A percentile compares a stretch with the other conserved stretches of the same genome.
phyloP scores from a whole-genome alignment of 495 filamentous ascomycete genomes.

The Copromyces sp. region DNA sequence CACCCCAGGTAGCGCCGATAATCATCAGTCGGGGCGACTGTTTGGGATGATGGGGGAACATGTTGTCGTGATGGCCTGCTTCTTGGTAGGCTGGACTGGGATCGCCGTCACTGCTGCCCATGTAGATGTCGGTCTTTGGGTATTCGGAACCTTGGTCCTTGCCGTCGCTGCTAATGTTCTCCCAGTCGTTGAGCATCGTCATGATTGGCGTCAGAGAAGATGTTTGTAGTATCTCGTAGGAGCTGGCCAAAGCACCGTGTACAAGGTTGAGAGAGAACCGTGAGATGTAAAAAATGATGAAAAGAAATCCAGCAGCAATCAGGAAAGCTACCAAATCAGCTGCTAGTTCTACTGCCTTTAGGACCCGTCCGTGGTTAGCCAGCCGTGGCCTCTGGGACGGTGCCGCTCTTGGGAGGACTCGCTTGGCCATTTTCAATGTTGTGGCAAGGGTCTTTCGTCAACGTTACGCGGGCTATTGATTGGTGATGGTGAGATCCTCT shows the following conservation, averaged over 20 bases:
- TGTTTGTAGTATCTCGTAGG: neutral
- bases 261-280: neutral
- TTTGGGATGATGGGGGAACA: neutral
- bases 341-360: neutral
- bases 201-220: neutral
- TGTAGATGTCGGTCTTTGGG: neutral
- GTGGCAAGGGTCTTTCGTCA: neutral
- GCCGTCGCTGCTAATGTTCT: neutral
- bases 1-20: slow-evolving; percentile 19
- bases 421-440: neutral
- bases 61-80: neutral
- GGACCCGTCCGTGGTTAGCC: neutral
- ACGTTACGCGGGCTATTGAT: neutral
- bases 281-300: neutral
- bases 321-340: neutral
- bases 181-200: neutral
- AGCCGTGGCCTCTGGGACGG: neutral
- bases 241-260: neutral
- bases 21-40: slow-evolving; percentile 11
- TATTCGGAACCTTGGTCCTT: neutral
- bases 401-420: neutral
- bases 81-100: slow-evolving; percentile 6
- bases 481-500: neutral
- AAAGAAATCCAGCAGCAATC: neutral
- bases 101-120: neutral